phyloP scores from a whole-genome alignment of 805 yeast genomes.

The Saccharomycopsis sp. region DNA sequence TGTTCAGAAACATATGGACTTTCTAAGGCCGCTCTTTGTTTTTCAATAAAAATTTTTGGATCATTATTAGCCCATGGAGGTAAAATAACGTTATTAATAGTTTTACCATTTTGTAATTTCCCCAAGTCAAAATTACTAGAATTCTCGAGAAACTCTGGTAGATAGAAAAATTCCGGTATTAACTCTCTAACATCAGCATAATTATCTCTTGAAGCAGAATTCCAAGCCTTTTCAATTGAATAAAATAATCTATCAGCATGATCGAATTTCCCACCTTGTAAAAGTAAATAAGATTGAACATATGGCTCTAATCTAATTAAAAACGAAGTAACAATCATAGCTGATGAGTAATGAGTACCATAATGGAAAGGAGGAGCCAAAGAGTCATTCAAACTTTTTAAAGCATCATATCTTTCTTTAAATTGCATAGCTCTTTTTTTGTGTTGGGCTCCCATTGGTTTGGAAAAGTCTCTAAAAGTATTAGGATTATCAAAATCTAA shows the following conservation, averaged over 20 bases:
- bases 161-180: slow-evolving; percentile 74
- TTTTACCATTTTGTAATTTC: slow-evolving; percentile 44
- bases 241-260: slow-evolving; percentile 77
- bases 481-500: slow-evolving; percentile 56
- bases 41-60: slow-evolving; percentile 60
- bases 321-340: slow-evolving; percentile 83
- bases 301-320: slow-evolving; percentile 70
- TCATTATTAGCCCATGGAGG: slow-evolving; percentile 84
- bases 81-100: slow-evolving; percentile 50
- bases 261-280: slow-evolving; percentile 85
- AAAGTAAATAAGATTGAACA: slow-evolving; percentile 62
- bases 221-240: slow-evolving; percentile 72
- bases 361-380: slow-evolving; percentile 74
- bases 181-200: slow-evolving; percentile 84
- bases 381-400: slow-evolving; percentile 48
- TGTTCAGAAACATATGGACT: slow-evolving; percentile 70
- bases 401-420: slow-evolving; percentile 61
- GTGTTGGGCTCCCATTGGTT: slow-evolving; percentile 89
- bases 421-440: slow-evolving; percentile 49
- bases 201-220: slow-evolving; percentile 65
- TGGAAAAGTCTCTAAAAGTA: slow-evolving; percentile 63
- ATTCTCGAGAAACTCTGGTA: slow-evolving; percentile 71
- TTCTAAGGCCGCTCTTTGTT: slow-evolving; percentile 76
- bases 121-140: slow-evolving; percentile 65
- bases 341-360: slow-evolving; percentile 89